These are phyloP conservation scores for Linanthus parryae DNA, from an alignment of 148 eudicot species.

Conservation along the genomic window DNA sequence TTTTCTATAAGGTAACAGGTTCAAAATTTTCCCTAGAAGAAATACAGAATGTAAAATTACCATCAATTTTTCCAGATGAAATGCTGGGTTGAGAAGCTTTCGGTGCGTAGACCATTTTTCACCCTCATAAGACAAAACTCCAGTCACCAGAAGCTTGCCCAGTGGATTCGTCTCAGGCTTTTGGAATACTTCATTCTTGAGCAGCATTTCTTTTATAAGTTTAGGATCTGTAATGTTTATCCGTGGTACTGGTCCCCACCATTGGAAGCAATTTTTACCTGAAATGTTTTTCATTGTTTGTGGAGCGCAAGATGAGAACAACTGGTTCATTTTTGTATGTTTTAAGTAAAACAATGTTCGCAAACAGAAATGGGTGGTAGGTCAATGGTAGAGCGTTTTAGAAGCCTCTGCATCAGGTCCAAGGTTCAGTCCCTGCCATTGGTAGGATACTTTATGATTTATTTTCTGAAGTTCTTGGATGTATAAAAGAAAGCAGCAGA, in stretches of 20 bases:
- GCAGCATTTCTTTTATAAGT: conserved; percentile 20
- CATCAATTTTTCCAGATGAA: conserved; percentile 1
- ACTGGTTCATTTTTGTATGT: no score
- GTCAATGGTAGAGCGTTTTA: no score
- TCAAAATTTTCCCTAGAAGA: background rate
- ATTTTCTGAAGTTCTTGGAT: no score
- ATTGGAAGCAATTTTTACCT: conserved; percentile 17
- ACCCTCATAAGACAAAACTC: conserved; percentile 21
- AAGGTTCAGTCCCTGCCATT: no score
- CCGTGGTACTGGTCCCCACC: conserved; percentile 23
- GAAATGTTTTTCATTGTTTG: no score
- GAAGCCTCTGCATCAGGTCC: no score
- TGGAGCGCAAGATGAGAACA: no score
- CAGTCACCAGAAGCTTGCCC: conserved; percentile 12
- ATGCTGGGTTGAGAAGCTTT: background rate
- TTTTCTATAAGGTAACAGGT: no score
- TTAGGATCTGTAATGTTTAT: conserved; percentile 22
- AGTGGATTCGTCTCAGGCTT: conserved; percentile 23
- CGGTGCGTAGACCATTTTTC: conserved; percentile 27
- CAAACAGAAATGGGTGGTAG: no score
- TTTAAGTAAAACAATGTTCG: no score
- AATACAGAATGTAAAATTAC: background rate
- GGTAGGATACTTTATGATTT: no score
- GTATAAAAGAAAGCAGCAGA: no score
- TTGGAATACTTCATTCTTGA: conserved; percentile 15